phyloP scores from a whole-genome alignment of 1,139 yeast genomes.

The Ogataea hybrid region DNA sequence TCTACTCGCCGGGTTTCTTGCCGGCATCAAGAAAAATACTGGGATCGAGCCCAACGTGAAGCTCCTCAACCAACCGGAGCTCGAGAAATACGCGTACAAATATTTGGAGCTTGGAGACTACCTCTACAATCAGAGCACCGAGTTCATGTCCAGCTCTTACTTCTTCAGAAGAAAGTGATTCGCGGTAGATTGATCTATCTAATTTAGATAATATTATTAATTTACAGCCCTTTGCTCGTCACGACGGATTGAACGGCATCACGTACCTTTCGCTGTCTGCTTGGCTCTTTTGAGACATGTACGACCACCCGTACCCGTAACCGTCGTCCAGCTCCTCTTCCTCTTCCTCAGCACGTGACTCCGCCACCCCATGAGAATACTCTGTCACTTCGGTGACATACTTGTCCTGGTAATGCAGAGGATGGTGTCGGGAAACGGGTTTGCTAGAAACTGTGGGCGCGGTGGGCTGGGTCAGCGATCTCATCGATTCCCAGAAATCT shows the following conservation, averaged over 20 bases:
- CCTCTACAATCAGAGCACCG: slow-evolving; percentile 70
- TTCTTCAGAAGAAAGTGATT: slow-evolving; percentile 63
- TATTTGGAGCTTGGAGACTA: slow-evolving; percentile 87
- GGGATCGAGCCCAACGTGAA: slow-evolving; percentile 61
- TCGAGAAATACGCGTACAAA: slow-evolving; percentile 57
- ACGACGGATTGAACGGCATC: slow-evolving; percentile 39
- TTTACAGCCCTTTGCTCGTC: slow-evolving; percentile 3
- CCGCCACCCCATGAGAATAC: slow-evolving; percentile 2
- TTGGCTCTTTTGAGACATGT: slow-evolving; percentile 21
- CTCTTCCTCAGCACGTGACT: slow-evolving; percentile 20
- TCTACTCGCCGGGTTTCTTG: slow-evolving; percentile 76
- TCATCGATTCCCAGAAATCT: slow-evolving; percentile 72
- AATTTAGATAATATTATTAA: not conserved
- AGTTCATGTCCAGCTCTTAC: slow-evolving; percentile 67
- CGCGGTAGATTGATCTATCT: not conserved
- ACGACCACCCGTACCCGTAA: slow-evolving; percentile 32
- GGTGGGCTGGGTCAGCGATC: slow-evolving; percentile 44
- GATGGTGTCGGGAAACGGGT: slow-evolving; percentile 51
- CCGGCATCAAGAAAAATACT: slow-evolving; percentile 86
- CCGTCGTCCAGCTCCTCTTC: slow-evolving; percentile 31
- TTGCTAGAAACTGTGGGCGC: slow-evolving; percentile 18
- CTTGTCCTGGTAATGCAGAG: slow-evolving; percentile 37
- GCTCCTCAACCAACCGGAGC: slow-evolving; percentile 44
- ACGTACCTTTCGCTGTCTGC: slow-evolving; percentile 15
- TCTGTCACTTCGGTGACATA: slow-evolving; percentile 35